phyloP scores from a whole-genome alignment of 2,329 filamentous ascomycete species.

The Biscogniauxia mediterranea region DNA sequence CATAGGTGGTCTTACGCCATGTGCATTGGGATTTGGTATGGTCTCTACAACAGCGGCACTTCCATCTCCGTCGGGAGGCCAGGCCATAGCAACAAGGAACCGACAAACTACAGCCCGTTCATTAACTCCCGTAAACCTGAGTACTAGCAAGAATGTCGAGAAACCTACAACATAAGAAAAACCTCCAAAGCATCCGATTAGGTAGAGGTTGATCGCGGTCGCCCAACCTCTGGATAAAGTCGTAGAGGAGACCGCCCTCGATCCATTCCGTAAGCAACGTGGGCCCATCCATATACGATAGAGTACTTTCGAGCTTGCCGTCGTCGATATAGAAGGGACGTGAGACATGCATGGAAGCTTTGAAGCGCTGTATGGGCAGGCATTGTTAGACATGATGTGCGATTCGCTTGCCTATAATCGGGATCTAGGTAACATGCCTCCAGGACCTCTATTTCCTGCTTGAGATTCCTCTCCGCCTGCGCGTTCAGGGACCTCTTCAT shows the following conservation, averaged over 20 bases:
- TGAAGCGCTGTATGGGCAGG: conserved; percentile 8
- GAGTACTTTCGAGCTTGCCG: not conserved
- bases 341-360: conserved; percentile 10
- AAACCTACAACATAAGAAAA: conserved; percentile 18
- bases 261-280: conserved; percentile 17
- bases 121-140: not conserved
- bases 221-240: conserved; percentile 6
- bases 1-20: conserved; percentile 3
- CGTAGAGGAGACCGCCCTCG: conserved; percentile 9
- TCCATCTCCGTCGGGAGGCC: conserved; percentile 5
- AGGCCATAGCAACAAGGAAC: conserved; percentile 17
- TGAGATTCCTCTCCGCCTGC: not conserved
- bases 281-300: conserved; percentile 1
- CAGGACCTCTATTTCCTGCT: conserved; percentile 5
- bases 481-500: conserved; percentile 9
- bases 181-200: conserved; percentile 19
- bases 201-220: conserved; percentile 14
- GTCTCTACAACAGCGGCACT: conserved; percentile 1
- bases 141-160: not conserved
- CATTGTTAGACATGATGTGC: conserved; percentile 1
- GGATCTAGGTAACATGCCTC: conserved; percentile 4
- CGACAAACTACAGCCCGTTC: conserved; percentile 8
- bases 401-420: no score
- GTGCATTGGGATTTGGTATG: not conserved
- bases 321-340: conserved; percentile 8